These are phyloP conservation scores for Coprinopsis strossmayeri DNA, from an alignment of 768 basidiomycete genomes.

Conservation along the genomic window DNA sequence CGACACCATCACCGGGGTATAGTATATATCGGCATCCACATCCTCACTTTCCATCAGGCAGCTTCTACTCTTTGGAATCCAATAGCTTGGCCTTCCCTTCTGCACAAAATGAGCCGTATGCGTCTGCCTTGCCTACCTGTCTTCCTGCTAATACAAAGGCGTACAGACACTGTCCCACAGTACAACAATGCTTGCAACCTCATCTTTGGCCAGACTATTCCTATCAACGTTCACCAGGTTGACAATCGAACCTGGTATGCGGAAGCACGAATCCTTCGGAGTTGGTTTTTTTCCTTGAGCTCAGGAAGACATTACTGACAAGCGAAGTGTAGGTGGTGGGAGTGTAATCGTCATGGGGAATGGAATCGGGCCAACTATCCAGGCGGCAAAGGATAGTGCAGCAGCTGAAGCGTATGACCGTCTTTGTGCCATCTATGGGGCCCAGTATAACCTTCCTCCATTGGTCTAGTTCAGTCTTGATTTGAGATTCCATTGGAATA, in stretches of 20 bases:
- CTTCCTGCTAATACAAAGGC: not conserved
- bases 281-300: not conserved
- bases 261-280: not conserved
- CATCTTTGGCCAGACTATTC: not conserved
- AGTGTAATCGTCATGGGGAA: not conserved
- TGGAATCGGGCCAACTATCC: not conserved
- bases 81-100: not conserved
- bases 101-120: not conserved
- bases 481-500: too few relatives aligned
- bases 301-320: not conserved
- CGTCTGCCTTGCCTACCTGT: not conserved
- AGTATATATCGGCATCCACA: too few relatives aligned
- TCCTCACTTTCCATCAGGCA: too few relatives aligned
- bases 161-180: not conserved
- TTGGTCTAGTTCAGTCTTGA: too few relatives aligned
- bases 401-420: not conserved
- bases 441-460: too few relatives aligned
- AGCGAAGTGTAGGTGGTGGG: not conserved
- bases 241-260: not conserved
- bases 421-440: too few relatives aligned
- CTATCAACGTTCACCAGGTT: not conserved
- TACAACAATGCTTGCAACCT: conserved; percentile 3
- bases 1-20: too few relatives aligned
- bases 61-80: too few relatives aligned
- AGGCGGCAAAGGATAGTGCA: not conserved